Evolutionary conservation across 192 early-diverging fungal genomes (phyloP).

Genomic region (Backusella westeae): DNA sequence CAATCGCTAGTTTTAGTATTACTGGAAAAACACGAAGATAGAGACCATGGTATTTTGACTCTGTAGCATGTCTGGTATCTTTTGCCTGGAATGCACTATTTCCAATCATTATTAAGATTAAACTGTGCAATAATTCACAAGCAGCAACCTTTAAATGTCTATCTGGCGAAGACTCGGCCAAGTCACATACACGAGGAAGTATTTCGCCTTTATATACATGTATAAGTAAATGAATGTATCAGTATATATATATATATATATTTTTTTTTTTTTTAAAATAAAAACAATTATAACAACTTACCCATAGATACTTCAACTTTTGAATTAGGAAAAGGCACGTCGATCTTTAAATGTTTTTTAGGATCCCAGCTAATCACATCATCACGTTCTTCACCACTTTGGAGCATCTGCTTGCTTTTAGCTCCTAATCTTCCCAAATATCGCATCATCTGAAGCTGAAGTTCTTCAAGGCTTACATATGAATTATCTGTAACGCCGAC

Average conservation of each 20-base stretch:
- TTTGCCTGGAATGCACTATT: constrained; percentile 55
- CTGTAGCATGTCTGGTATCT: constrained; percentile 32
- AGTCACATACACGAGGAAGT: constrained; percentile 69
- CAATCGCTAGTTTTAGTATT: constrained; percentile 67
- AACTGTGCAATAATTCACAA: constrained; percentile 70
- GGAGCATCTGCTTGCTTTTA: constrained; percentile 47
- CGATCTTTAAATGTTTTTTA: constrained; percentile 52
- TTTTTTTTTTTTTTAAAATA: background rate
- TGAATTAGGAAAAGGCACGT: constrained; percentile 67
- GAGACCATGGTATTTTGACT: constrained; percentile 62
- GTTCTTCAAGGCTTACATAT: constrained; percentile 18
- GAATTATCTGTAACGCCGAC: background rate
- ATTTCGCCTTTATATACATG: constrained; percentile 59
- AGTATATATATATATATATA: background rate
- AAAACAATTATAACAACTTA: constrained; percentile 26
- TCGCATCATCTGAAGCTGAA: constrained; percentile 60
- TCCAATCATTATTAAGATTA: constrained; percentile 75
- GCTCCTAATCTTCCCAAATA: constrained; percentile 66
- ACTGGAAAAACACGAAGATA: constrained; percentile 69
- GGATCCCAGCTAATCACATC: constrained; percentile 68
- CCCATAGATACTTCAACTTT: constrained; percentile 65
- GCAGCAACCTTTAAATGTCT: constrained; percentile 74
- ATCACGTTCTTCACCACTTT: background rate
- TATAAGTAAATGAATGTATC: background rate
- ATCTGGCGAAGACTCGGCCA: constrained; percentile 73